Percentiles rank a stretch among this genome's conserved stretches.
Evolutionary conservation across 2,329 filamentous ascomycete genomes (phyloP).

Genomic region (Xylaria sp.): DNA sequence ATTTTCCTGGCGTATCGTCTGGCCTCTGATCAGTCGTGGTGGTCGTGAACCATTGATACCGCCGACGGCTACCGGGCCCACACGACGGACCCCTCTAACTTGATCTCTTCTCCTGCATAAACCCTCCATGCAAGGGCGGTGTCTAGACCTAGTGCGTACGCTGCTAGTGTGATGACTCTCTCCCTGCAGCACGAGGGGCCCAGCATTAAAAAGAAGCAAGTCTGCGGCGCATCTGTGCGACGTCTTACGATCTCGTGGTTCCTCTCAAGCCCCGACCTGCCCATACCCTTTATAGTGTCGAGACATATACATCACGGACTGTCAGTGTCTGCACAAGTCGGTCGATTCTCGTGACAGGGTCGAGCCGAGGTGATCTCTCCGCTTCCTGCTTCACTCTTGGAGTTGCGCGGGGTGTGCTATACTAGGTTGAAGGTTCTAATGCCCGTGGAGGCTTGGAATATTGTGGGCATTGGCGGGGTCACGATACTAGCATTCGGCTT

Average conservation of each 20-base stretch:
- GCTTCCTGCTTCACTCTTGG: slow-evolving; percentile 19
- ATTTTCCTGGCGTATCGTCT: slow-evolving; percentile 3
- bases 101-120: slow-evolving; percentile 37
- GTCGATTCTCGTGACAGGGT: slow-evolving; percentile 21
- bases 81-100: slow-evolving; percentile 11
- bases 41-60: slow-evolving; percentile 27
- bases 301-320: background rate
- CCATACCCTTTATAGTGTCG: background rate
- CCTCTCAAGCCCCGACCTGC: background rate
- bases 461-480: slow-evolving; percentile 44
- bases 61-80: slow-evolving; percentile 32
- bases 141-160: background rate
- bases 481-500: slow-evolving; percentile 43
- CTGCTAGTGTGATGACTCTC: background rate
- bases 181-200: background rate
- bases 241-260: slow-evolving; percentile 5
- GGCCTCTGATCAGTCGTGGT: background rate
- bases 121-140: slow-evolving; percentile 40
- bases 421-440: slow-evolving; percentile 32
- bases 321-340: slow-evolving; percentile 16
- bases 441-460: slow-evolving; percentile 25
- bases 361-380: slow-evolving; percentile 29
- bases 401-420: slow-evolving; percentile 24
- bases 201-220: slow-evolving; percentile 16
- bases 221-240: slow-evolving; percentile 1